These are phyloP conservation scores for Debaryomyces sp. DNA, from an alignment of 1,139 yeast species.

Conservation along the genomic window DNA sequence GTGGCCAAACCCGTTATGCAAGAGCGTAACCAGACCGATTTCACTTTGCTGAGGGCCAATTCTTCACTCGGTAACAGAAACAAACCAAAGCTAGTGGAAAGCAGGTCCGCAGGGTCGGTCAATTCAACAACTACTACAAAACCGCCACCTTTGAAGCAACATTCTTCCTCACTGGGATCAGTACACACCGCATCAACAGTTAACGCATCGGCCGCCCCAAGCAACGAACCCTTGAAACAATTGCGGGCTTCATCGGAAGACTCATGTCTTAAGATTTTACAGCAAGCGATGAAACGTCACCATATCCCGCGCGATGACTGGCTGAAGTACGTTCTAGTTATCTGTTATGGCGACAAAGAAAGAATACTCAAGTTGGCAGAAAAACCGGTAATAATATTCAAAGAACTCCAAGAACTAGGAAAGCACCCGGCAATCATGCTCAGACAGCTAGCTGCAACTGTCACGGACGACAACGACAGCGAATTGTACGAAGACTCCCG, in stretches of 20 bases:
- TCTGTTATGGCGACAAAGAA: conserved; percentile 91
- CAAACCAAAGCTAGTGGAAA: conserved; percentile 37
- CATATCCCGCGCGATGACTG: conserved; percentile 80
- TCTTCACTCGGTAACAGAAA: conserved; percentile 11
- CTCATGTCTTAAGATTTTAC: conserved; percentile 85
- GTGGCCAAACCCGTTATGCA: conserved; percentile 21
- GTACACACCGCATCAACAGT: conserved; percentile 14
- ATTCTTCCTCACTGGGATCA: conserved; percentile 17
- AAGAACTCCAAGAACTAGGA: conserved; percentile 84
- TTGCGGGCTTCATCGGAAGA: conserved; percentile 88
- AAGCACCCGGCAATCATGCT: conserved; percentile 93
- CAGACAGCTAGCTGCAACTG: conserved; percentile 66
- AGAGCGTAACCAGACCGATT: conserved; percentile 14
- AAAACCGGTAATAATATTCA: conserved; percentile 86
- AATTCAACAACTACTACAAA: conserved; percentile 15
- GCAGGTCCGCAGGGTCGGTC: conserved; percentile 29
- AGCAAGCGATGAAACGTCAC: conserved; percentile 88
- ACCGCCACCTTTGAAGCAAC: conserved; percentile 17
- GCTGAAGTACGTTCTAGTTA: conserved; percentile 86
- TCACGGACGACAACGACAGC: conserved; percentile 34
- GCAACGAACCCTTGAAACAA: conserved; percentile 77
- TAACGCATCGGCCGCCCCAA: conserved; percentile 6
- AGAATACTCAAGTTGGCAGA: conserved; percentile 82
- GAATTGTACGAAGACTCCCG: conserved; percentile 44
- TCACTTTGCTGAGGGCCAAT: conserved; percentile 16